phyloP scores from a whole-genome alignment of 2,329 filamentous ascomycete species.

The Colletotrichum sp. region DNA sequence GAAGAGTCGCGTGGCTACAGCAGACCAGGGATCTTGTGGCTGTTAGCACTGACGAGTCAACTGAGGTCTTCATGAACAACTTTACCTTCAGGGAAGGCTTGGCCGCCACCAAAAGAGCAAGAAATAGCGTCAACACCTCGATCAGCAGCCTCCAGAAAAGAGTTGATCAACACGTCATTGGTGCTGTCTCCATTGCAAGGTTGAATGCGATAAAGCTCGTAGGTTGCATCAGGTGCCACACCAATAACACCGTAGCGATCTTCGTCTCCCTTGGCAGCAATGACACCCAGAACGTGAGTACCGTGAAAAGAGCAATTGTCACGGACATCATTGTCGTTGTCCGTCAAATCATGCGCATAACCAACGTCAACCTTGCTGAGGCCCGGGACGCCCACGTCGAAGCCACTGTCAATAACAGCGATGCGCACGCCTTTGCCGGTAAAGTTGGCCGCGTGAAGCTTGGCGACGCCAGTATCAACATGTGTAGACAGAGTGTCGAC shows the following conservation, averaged over 20 bases:
- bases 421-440: not conserved
- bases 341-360: not conserved
- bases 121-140: not conserved
- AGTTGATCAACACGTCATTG: conserved; percentile 7
- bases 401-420: conserved; percentile 2
- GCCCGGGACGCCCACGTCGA: not conserved
- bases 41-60: not conserved
- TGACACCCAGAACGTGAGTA: not conserved
- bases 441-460: not conserved
- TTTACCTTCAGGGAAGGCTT: not conserved
- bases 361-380: not conserved
- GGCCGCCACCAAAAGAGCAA: not conserved
- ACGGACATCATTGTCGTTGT: conserved; percentile 1
- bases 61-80: not conserved
- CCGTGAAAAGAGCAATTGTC: conserved; percentile 1
- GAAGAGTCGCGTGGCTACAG: not conserved
- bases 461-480: conserved; percentile 23
- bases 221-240: conserved; percentile 26
- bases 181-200: conserved; percentile 7
- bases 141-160: conserved; percentile 1
- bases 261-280: conserved; percentile 2
- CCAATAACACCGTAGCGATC: conserved; percentile 24
- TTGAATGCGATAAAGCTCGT: conserved; percentile 25
- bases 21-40: not conserved
- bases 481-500: conserved; percentile 22